Evolutionary conservation across 2,329 filamentous ascomycete genomes (phyloP).

Genomic region (Fusarium luffae): DNA sequence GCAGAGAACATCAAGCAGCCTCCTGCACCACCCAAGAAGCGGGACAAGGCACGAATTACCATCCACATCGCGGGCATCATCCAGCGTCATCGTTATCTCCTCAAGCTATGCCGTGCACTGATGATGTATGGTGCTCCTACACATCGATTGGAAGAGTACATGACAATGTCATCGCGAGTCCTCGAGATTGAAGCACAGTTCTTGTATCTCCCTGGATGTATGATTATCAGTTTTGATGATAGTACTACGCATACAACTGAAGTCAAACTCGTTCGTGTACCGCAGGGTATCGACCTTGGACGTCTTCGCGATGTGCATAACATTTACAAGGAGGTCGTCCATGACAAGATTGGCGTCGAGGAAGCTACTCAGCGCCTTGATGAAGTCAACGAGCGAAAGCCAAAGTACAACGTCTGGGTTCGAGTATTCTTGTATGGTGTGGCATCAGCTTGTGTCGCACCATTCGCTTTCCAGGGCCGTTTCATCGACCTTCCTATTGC

Average conservation of each 20-base stretch:
- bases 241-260: slow-evolving; percentile 78
- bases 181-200: slow-evolving; percentile 91
- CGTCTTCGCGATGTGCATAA: slow-evolving; percentile 79
- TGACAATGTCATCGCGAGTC: slow-evolving; percentile 89
- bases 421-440: slow-evolving; percentile 77
- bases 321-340: slow-evolving; percentile 85
- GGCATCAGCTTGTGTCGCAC: slow-evolving; percentile 79
- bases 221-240: slow-evolving; percentile 94
- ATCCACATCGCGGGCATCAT: slow-evolving; percentile 75
- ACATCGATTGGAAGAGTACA: slow-evolving; percentile 90
- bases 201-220: slow-evolving; percentile 89
- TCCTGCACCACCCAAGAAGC: slow-evolving; percentile 51
- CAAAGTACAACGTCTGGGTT: slow-evolving; percentile 63
- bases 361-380: slow-evolving; percentile 73
- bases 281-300: slow-evolving; percentile 77
- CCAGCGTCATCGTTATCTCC: slow-evolving; percentile 82
- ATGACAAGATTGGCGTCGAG: slow-evolving; percentile 78
- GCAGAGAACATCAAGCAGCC: slow-evolving; percentile 57
- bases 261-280: slow-evolving; percentile 76
- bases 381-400: slow-evolving; percentile 59
- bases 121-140: slow-evolving; percentile 94
- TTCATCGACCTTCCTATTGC: slow-evolving; percentile 82
- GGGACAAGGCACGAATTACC: slow-evolving; percentile 59
- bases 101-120: slow-evolving; percentile 84
- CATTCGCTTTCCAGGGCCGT: slow-evolving; percentile 82